phyloP scores from a whole-genome alignment of 176 grass and related monocot species.

The Eragrostis nindensis region DNA sequence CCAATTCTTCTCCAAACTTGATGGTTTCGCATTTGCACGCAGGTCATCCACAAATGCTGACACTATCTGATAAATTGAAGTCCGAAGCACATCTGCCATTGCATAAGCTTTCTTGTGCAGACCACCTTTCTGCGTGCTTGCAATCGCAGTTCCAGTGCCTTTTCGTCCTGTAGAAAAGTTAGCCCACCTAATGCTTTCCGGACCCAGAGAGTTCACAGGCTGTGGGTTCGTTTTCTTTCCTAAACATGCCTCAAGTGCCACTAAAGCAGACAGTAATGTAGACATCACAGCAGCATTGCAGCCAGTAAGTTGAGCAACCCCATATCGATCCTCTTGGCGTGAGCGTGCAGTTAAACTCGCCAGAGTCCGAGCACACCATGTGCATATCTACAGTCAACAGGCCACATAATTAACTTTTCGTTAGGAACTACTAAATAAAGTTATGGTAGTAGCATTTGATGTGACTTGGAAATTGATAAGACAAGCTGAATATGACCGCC shows the following conservation, averaged over 20 bases:
- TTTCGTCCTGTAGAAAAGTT: conserved; percentile 64
- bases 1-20: conserved; percentile 87
- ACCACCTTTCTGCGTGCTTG: conserved; percentile 51
- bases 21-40: conserved; percentile 72
- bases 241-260: conserved; percentile 80
- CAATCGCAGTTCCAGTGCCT: conserved; percentile 49
- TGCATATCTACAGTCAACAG: conserved; percentile 57
- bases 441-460: neutral
- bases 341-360: conserved; percentile 73
- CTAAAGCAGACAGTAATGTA: conserved; percentile 75
- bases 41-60: conserved; percentile 79
- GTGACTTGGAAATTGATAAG: neutral
- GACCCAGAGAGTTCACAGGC: conserved; percentile 49
- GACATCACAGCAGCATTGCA: conserved; percentile 77
- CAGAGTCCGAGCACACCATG: conserved; percentile 82
- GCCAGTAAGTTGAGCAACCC: conserved; percentile 90
- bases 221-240: conserved; percentile 83
- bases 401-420: neutral
- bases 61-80: conserved; percentile 83
- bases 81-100: conserved; percentile 79
- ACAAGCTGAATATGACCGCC: neutral
- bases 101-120: conserved; percentile 70
- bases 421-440: conserved; percentile 17
- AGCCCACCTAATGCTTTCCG: conserved; percentile 64
- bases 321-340: conserved; percentile 74